Evolutionary conservation across 768 basidiomycete species (phyloP).

Genomic region (Lentinula raphanica): DNA sequence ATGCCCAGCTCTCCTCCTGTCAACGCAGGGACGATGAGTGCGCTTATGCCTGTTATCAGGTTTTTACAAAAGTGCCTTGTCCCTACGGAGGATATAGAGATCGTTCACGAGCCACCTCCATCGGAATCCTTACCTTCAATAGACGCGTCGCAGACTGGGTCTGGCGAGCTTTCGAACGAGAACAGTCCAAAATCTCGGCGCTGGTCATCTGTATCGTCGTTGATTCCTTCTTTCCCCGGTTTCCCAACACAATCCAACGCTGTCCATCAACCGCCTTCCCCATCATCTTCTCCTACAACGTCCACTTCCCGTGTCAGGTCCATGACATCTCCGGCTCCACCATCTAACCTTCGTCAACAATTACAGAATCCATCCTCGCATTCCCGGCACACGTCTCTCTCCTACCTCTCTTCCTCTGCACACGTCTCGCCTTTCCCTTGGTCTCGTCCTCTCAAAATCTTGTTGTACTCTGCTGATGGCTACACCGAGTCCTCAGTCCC

Average conservation of each 20-base stretch:
- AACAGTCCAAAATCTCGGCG: slow-evolving; percentile 20
- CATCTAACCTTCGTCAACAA: neutral
- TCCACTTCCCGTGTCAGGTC: slow-evolving; percentile 8
- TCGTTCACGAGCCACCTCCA: neutral
- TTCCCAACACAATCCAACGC: slow-evolving; percentile 22
- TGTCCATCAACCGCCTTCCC: slow-evolving; percentile 1
- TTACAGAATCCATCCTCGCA: slow-evolving; percentile 17
- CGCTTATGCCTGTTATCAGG: slow-evolving; percentile 56
- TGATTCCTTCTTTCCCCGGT: slow-evolving; percentile 34
- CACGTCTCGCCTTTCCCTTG: slow-evolving; percentile 22
- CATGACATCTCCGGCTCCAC: slow-evolving; percentile 16
- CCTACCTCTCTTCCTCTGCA: slow-evolving; percentile 25
- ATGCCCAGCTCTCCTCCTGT: slow-evolving; percentile 67
- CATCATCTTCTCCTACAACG: neutral
- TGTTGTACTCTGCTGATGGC: slow-evolving; percentile 81
- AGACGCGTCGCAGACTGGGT: neutral
- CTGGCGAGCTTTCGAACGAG: neutral
- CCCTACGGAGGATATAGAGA: neutral
- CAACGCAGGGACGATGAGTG: slow-evolving; percentile 45
- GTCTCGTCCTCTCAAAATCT: slow-evolving; percentile 59
- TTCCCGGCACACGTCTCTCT: slow-evolving; percentile 25
- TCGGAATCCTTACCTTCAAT: neutral
- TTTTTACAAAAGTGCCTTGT: slow-evolving; percentile 62
- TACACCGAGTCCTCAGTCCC: slow-evolving; percentile 92
- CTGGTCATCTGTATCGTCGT: slow-evolving; percentile 39